Percentiles rank a stretch among this genome's conserved stretches.
Evolutionary conservation across 495 filamentous ascomycete genomes (phyloP).

Genomic region (Aspergillus coremiiformis): DNA sequence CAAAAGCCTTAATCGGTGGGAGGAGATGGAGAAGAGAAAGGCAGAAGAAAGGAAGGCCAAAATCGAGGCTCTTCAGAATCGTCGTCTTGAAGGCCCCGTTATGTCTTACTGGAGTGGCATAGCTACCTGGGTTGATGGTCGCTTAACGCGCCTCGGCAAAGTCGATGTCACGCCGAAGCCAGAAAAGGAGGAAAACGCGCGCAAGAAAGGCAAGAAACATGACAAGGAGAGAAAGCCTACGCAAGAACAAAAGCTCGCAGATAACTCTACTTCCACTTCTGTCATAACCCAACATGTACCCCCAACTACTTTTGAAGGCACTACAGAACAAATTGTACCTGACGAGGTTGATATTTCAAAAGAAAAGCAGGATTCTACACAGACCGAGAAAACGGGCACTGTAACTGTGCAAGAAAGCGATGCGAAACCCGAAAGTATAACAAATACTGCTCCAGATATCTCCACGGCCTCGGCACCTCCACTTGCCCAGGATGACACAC

Average conservation of each 20-base stretch:
- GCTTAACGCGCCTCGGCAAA: constrained; percentile 66
- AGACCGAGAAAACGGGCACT: neutral
- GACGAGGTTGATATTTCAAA: constrained; percentile 2
- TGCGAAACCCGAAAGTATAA: neutral
- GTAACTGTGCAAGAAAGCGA: neutral
- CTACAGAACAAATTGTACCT: constrained; percentile 4
- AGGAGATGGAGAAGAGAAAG: constrained; percentile 78
- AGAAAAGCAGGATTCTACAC: constrained; percentile 5
- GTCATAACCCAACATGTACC: constrained; percentile 7
- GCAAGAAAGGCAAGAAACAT: constrained; percentile 28
- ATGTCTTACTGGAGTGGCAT: constrained; percentile 90
- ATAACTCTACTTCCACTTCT: constrained; percentile 11
- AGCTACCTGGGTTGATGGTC: constrained; percentile 68
- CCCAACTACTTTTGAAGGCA: neutral
- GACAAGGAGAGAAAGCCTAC: constrained; percentile 29
- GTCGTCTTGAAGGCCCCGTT: constrained; percentile 80
- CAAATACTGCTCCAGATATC: neutral
- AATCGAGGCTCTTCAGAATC: constrained; percentile 76
- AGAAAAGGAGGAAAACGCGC: constrained; percentile 30
- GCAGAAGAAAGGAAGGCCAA: constrained; percentile 74
- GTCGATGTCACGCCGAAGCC: constrained; percentile 48
- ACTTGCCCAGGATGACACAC: constrained; percentile 26
- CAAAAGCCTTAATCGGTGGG: constrained; percentile 91
- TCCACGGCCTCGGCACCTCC: neutral
- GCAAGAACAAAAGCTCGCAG: constrained; percentile 19